These are phyloP conservation scores for Polyplosphaeria fusca DNA, from an alignment of 495 filamentous ascomycete species.

Conservation along the genomic window DNA sequence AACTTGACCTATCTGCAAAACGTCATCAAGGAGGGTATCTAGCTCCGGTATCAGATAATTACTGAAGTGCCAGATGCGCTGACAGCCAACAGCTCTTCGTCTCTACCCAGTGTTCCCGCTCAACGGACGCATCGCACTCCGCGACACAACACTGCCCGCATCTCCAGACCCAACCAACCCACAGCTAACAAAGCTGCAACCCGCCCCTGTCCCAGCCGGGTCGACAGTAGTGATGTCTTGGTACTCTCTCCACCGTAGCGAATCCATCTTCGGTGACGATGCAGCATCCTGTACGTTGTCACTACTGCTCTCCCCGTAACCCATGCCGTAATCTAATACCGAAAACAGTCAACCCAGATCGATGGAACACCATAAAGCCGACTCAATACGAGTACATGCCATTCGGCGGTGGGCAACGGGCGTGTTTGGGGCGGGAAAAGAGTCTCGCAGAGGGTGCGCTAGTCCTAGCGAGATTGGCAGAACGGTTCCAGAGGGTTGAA, in stretches of 20 bases:
- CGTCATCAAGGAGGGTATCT: background rate
- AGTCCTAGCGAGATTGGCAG: slow-evolving; percentile 17
- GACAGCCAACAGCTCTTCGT: background rate
- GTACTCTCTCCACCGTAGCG: background rate
- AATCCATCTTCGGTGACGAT: background rate
- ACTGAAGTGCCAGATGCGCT: background rate
- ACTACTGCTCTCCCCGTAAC: background rate
- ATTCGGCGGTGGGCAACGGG: slow-evolving; percentile 6
- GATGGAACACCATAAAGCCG: background rate
- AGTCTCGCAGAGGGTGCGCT: slow-evolving; percentile 14
- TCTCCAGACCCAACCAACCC: background rate
- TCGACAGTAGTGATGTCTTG: background rate
- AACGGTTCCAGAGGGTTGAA: slow-evolving; percentile 8
- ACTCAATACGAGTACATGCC: slow-evolving; percentile 1
- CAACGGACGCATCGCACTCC: background rate
- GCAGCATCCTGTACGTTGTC: background rate
- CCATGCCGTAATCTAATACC: background rate
- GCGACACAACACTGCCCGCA: background rate
- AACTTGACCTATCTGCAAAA: background rate
- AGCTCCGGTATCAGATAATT: background rate
- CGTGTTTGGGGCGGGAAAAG: slow-evolving; percentile 27
- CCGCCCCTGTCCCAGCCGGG: background rate
- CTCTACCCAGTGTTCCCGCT: background rate
- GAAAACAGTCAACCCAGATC: background rate
- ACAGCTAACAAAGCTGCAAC: background rate